Conservation (phyloP, 2,329 filamentous ascomycete species). For the Fusarium sp. region DNA sequence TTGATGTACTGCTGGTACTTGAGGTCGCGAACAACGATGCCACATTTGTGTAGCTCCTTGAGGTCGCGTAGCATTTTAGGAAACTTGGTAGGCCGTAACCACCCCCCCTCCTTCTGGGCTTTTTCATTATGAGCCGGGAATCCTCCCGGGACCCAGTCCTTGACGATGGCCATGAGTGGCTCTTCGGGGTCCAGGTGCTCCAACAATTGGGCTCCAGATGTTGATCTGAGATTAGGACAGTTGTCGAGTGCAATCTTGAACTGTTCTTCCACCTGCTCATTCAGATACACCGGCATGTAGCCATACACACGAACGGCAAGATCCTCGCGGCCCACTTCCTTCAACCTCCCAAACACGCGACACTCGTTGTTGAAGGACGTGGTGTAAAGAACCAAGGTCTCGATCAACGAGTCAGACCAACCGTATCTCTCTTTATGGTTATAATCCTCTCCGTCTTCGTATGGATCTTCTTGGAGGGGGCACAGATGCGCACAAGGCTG, state of each 20-base stretch:
- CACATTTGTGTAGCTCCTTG: constrained; percentile 9
- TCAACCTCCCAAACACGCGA: constrained; percentile 22
- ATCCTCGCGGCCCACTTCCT: constrained; percentile 8
- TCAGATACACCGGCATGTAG: constrained; percentile 6
- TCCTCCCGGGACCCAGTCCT: constrained; percentile 8
- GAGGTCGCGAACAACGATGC: constrained; percentile 20
- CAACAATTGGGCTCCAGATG: neutral
- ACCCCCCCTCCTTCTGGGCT: neutral
- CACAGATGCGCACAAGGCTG: neutral
- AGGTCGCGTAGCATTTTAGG: constrained; percentile 11
- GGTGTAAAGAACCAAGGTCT: neutral
- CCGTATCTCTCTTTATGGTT: neutral
- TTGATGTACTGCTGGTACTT: constrained; percentile 9
- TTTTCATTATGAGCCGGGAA: neutral
- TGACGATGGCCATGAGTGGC: constrained; percentile 26
- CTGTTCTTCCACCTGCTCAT: neutral
- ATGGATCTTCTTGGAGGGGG: neutral
- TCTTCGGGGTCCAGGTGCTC: neutral
- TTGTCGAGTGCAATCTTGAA: neutral
- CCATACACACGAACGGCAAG: constrained; percentile 16
- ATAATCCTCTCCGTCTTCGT: neutral
- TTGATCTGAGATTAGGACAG: rapidly evolving
- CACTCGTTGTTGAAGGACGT: constrained; percentile 24
- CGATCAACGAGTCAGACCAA: neutral
- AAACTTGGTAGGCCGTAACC: neutral